Evolutionary conservation across 495 filamentous ascomycete genomes (phyloP).

Genomic region (Trichoderma reesei): DNA sequence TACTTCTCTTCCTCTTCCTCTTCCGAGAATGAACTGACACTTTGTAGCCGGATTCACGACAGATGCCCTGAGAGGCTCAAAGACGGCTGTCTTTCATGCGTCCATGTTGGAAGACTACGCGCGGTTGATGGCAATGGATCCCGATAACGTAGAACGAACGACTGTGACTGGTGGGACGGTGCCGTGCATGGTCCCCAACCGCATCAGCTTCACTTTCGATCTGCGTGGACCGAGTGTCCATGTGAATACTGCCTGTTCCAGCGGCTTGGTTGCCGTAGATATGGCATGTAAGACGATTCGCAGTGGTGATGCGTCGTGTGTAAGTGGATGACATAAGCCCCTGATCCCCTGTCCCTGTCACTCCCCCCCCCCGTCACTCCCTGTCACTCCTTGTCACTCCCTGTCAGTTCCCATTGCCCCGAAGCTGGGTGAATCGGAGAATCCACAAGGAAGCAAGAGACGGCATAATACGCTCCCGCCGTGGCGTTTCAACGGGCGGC

Average conservation of each 20-base stretch:
- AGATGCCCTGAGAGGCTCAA: constrained; percentile 15
- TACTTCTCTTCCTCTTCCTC: neutral
- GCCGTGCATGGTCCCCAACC: constrained; percentile 38
- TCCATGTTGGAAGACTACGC: constrained; percentile 25
- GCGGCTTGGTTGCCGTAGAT: constrained; percentile 45
- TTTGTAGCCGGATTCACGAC: constrained; percentile 21
- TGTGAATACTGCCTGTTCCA: constrained; percentile 52
- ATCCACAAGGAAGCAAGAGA: too few relatives aligned
- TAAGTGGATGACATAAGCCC: constrained; percentile 3
- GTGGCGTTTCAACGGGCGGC: neutral
- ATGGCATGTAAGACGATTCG: constrained; percentile 67
- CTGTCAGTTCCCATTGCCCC: too few relatives aligned
- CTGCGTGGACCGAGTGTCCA: constrained; percentile 17
- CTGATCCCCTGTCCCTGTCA: neutral
- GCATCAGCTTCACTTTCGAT: constrained; percentile 41
- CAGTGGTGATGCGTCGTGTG: constrained; percentile 25
- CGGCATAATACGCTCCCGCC: neutral
- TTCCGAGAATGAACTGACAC: neutral
- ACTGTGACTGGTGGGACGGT: constrained; percentile 22
- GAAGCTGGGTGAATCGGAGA: too few relatives aligned
- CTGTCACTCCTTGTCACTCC: too few relatives aligned
- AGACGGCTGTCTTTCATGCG: constrained; percentile 21
- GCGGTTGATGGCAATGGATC: constrained; percentile 20
- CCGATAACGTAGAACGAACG: constrained; percentile 17
- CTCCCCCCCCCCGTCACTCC: neutral